Evolutionary conservation across 1,284 basidiomycete species (phyloP), one percentile per base, ranked within the genome.

Genomic region (Cutaneotrichosporon dermatis): DNA sequence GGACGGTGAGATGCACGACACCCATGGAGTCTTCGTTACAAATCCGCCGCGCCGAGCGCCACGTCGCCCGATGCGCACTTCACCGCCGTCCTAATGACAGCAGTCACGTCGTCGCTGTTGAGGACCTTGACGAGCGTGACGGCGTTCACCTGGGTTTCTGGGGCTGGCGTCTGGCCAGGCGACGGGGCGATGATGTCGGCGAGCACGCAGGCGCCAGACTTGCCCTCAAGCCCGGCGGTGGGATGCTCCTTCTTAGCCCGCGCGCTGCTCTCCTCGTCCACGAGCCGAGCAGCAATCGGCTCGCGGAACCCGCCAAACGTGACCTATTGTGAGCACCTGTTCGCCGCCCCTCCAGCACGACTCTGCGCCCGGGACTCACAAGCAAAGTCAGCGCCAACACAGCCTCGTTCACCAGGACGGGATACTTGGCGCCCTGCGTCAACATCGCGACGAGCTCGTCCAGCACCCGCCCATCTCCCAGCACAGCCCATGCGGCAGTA

Each of bases 331-430:
- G 25, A 25, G 25, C 25, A 25, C 25, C 25, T 25, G 25, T 25
- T 25, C 25, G 25, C 25, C 25, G 25, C 25, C 25, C 25, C 25
- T 25, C 25, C 25, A 25, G 25, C 25, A 25, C 25, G 25, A 25
- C 25, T 25, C 25, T 25, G 25, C 25, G 25, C 25, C 25, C 25
- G 25, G 25, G 25, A 25, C 25, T 25, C 12, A 40, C 39, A n/a
- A 96, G 76, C 54, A 97, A 76, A 41, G 88, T 88, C 61, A 96
- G 77, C 1, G 89, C 89, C 35, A 97, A 83, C 35, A 96, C 81
- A 0, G 88, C 90, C 75, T 98, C 95, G 69, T 94, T 95, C 61
- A 96, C 83, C 37, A 98, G 81, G 48, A 92, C 81, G 0, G 90
- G 88, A 70, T 92, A 90, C 72, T 87, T 87, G 63, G 83, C 84